These are phyloP conservation scores for Tuber microsphaerosporum DNA, from an alignment of 495 filamentous ascomycete species.

Conservation along the genomic window DNA sequence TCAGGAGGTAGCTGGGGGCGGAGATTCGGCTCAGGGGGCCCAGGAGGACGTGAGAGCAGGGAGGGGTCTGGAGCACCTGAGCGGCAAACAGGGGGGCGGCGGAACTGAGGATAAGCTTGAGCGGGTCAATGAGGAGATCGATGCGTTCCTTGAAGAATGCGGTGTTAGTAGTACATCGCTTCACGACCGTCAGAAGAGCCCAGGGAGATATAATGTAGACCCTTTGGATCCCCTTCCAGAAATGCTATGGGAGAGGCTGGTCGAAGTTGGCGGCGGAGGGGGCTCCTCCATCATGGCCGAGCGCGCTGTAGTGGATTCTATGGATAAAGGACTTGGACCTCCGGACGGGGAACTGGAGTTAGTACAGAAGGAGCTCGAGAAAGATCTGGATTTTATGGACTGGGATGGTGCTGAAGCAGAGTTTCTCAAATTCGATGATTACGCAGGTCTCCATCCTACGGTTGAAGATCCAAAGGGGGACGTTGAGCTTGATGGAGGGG, in stretches of 20 bases:
- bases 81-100: background rate
- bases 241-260: background rate
- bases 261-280: background rate
- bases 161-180: background rate
- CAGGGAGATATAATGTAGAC: background rate
- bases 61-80: background rate
- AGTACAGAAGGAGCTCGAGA: background rate
- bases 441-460: background rate
- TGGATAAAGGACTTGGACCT: background rate
- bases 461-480: background rate
- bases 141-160: background rate
- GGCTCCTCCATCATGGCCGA: background rate
- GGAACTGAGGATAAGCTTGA: background rate
- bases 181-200: background rate
- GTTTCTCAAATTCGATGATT: background rate
- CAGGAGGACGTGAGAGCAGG: background rate
- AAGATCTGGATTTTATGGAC: constrained; percentile 1
- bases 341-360: background rate
- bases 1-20: background rate
- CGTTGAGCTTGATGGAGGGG: background rate
- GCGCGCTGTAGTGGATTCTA: background rate
- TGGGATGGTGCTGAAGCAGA: background rate
- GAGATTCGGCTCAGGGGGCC: background rate
- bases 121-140: background rate
- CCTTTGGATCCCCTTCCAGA: background rate